A percentile compares a stretch with the other conserved stretches of the same genome.
Evolutionary conservation across 2,329 filamentous ascomycete genomes (phyloP).

Genomic region (Sarocladium kiliense): DNA sequence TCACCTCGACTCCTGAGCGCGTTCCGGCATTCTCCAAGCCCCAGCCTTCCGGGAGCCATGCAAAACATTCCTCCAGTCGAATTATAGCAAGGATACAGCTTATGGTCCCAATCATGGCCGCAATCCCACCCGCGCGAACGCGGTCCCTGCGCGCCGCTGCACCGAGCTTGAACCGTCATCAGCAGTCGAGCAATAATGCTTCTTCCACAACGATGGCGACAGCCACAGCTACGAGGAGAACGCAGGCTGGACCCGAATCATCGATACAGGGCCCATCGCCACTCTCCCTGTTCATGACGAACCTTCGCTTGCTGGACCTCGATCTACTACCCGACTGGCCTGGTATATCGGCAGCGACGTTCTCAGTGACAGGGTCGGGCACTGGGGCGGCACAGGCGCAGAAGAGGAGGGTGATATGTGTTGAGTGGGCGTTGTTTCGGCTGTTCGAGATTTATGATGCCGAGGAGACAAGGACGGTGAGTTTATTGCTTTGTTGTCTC

Average conservation of each 20-base stretch:
- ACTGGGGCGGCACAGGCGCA: constrained; percentile 62
- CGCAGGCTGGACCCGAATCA: background rate
- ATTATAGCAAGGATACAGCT: background rate
- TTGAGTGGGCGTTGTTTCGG: constrained; percentile 89
- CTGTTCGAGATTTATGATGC: constrained; percentile 82
- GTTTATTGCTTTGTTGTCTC: constrained; percentile 14
- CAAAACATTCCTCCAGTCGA: background rate
- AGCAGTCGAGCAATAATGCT: background rate
- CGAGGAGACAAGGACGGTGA: constrained; percentile 66
- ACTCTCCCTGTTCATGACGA: constrained; percentile 62
- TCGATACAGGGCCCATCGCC: constrained; percentile 14
- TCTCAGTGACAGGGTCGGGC: constrained; percentile 47
- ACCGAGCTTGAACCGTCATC: background rate
- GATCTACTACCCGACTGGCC: constrained; percentile 78
- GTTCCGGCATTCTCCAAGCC: background rate
- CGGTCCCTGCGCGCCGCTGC: constrained; percentile 1
- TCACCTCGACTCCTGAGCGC: background rate
- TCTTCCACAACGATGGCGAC: background rate
- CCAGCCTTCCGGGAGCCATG: background rate
- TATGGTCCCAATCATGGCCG: background rate
- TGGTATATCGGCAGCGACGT: constrained; percentile 62
- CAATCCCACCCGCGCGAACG: constrained; percentile 1
- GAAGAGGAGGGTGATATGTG: constrained; percentile 73
- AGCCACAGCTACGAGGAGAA: background rate
- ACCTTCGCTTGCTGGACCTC: constrained; percentile 76